Percentiles rank a stretch among this genome's conserved stretches.
Evolutionary conservation across 495 filamentous ascomycete species (phyloP).

Genomic region (Patellaria atrata): DNA sequence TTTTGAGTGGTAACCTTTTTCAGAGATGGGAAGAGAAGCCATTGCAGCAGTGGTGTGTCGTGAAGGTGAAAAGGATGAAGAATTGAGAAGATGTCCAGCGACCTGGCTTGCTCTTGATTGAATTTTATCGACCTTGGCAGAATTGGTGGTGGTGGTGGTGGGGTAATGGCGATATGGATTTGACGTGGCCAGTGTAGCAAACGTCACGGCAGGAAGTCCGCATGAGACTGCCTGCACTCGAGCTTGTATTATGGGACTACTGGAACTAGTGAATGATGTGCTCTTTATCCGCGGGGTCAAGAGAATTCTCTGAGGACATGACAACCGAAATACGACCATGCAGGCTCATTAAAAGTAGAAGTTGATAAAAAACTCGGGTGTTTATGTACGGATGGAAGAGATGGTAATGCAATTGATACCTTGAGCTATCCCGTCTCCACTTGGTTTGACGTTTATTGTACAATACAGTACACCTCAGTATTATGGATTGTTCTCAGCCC

Average conservation of each 20-base stretch:
- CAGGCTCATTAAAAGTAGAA: background rate
- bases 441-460: too few relatives aligned
- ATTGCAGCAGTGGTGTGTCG: constrained; percentile 21
- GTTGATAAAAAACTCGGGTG: too few relatives aligned
- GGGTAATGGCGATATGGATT: constrained; percentile 9
- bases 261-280: too few relatives aligned
- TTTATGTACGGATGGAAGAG: too few relatives aligned
- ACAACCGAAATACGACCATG: background rate
- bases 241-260: too few relatives aligned
- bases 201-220: constrained; percentile 20
- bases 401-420: too few relatives aligned
- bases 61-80: constrained; percentile 2
- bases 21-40: constrained; percentile 24
- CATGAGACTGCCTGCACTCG: constrained; percentile 14
- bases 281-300: too few relatives aligned
- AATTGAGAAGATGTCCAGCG: constrained; percentile 18
- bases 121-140: constrained; percentile 19
- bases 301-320: too few relatives aligned
- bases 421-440: too few relatives aligned
- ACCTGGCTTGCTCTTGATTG: constrained; percentile 23
- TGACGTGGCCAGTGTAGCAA: constrained; percentile 22
- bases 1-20: constrained; percentile 37
- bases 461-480: too few relatives aligned
- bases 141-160: constrained; percentile 15
- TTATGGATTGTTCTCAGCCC: too few relatives aligned